Evolutionary conservation across 495 filamentous ascomycete species (phyloP).

Genomic region (Hypoxylon subgilvum): DNA sequence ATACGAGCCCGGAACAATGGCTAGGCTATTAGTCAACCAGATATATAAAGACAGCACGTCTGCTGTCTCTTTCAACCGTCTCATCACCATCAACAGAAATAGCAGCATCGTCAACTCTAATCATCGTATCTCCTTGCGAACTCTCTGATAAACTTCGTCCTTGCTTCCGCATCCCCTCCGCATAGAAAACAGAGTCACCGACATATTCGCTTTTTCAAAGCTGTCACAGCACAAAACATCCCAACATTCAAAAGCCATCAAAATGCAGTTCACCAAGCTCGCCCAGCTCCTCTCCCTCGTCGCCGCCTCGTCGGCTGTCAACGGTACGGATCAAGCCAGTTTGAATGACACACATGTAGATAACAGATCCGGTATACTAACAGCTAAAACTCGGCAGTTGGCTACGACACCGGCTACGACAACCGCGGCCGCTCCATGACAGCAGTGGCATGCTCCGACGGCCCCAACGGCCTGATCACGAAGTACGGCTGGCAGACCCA

Average conservation of each 20-base stretch:
- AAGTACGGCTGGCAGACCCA: slow-evolving; percentile 56
- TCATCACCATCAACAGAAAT: slow-evolving; percentile 17
- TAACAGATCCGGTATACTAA: too few species aligned
- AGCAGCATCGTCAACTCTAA: slow-evolving; percentile 24
- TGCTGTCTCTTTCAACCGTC: slow-evolving; percentile 13
- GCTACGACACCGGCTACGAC: slow-evolving; percentile 67
- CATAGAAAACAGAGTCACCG: neutral
- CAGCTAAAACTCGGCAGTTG: slow-evolving; percentile 53
- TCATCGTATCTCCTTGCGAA: slow-evolving; percentile 8
- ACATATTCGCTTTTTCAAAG: neutral
- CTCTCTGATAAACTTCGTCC: slow-evolving; percentile 12
- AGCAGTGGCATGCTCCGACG: slow-evolving; percentile 62
- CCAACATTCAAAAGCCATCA: slow-evolving; percentile 21
- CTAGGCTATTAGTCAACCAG: slow-evolving; percentile 11
- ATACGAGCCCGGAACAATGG: slow-evolving; percentile 15
- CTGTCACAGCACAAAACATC: slow-evolving; percentile 1
- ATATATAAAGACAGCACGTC: slow-evolving; percentile 27
- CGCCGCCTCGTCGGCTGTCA: slow-evolving; percentile 30
- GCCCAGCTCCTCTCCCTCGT: slow-evolving; percentile 27
- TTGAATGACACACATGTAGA: too few species aligned
- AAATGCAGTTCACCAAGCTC: slow-evolving; percentile 60
- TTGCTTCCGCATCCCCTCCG: slow-evolving; percentile 3
- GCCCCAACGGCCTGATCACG: slow-evolving; percentile 63
- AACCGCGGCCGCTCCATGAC: slow-evolving; percentile 52
- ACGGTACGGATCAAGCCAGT: slow-evolving; percentile 19